Evolutionary conservation across 306 rosid genomes (phyloP).

Genomic region (Acacia confusa): DNA sequence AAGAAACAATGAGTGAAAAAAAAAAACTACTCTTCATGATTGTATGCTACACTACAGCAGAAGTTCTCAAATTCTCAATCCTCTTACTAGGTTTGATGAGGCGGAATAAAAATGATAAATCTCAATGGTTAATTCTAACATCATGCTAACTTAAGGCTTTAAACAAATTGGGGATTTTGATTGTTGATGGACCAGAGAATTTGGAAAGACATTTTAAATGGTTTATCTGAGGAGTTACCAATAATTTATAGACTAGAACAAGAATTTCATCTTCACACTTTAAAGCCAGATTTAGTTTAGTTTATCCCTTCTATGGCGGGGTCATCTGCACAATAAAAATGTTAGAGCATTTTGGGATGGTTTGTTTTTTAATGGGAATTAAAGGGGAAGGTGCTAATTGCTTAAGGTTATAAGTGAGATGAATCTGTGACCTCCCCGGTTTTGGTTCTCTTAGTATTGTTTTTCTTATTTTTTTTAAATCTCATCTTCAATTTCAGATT

Average conservation of each 20-base stretch:
- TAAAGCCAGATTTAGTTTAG: background rate
- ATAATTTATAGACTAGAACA: background rate
- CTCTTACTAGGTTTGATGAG: background rate
- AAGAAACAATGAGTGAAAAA: background rate
- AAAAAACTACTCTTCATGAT: background rate
- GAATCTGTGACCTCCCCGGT: too few species aligned
- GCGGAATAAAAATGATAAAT: background rate
- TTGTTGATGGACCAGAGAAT: background rate
- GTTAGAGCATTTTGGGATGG: too few species aligned
- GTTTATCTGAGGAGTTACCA: background rate
- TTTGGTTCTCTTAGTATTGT: too few species aligned
- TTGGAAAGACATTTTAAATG: background rate
- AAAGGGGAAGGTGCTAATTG: too few species aligned
- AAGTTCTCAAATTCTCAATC: background rate
- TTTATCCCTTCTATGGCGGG: too few species aligned
- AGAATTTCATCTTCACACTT: background rate
- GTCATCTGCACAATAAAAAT: too few species aligned
- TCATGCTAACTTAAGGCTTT: background rate
- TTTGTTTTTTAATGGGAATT: too few species aligned
- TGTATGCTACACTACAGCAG: background rate
- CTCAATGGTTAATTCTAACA: background rate
- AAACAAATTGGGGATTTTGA: background rate
- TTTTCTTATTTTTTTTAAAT: fast-evolving
- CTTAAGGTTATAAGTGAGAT: too few species aligned
- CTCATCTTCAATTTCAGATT: too few species aligned